phyloP scores from a whole-genome alignment of 2,329 filamentous ascomycete species.

The Xylaria sp. region DNA sequence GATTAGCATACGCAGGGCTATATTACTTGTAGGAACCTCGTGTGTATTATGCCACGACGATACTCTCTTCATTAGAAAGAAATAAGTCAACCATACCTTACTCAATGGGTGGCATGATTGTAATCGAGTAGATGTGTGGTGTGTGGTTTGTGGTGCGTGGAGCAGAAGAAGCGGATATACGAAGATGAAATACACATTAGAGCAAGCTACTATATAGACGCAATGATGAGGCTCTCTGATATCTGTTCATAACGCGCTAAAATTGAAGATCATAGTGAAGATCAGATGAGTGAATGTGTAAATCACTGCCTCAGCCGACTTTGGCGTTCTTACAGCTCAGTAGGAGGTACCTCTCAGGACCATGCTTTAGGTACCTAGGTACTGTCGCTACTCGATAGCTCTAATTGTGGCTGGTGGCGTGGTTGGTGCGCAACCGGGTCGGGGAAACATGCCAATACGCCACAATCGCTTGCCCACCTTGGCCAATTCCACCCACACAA shows the following conservation, averaged over 20 bases:
- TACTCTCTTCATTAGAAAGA: conserved; percentile 7
- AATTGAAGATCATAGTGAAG: not conserved
- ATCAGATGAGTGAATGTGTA: not conserved
- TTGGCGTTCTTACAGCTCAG: not conserved
- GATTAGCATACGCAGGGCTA: conserved; percentile 33
- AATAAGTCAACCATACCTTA: not conserved
- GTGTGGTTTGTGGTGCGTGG: no score
- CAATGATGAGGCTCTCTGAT: conserved; percentile 1
- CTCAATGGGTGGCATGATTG: not conserved
- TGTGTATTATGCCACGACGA: conserved; percentile 22
- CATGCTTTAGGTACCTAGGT: not conserved
- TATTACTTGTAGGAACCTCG: conserved; percentile 22
- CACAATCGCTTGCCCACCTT: conserved; percentile 42
- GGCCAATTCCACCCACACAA: conserved; percentile 46
- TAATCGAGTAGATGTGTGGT: not conserved
- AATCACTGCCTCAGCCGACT: not conserved
- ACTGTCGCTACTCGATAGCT: not conserved
- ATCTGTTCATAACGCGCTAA: not conserved
- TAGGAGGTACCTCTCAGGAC: not conserved
- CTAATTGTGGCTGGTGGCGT: conserved; percentile 28
- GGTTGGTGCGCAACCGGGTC: conserved; percentile 27
- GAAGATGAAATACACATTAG: not conserved
- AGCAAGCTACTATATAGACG: not conserved
- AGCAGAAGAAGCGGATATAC: not conserved
- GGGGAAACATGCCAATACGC: conserved; percentile 27